These are phyloP conservation scores for Nakataea oryzae DNA, from an alignment of 2,329 filamentous ascomycete genomes.

Conservation along the genomic window DNA sequence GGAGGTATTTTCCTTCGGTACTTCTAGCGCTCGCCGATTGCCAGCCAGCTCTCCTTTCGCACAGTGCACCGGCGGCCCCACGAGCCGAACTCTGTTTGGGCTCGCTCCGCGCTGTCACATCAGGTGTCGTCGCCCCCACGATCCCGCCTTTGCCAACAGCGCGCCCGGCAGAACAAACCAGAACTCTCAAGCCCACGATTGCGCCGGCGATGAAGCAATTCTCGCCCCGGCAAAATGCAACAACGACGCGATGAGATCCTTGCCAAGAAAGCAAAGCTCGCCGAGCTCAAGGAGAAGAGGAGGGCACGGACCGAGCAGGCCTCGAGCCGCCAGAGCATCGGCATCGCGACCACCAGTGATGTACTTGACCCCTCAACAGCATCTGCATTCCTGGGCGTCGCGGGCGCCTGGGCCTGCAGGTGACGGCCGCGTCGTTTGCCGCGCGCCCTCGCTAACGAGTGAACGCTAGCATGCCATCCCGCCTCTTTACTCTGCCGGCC, in stretches of 20 bases:
- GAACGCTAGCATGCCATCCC: background rate
- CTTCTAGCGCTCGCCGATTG: background rate
- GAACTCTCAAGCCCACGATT: background rate
- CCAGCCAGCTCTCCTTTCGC: background rate
- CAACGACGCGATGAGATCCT: slow-evolving; percentile 92
- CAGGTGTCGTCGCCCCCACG: background rate
- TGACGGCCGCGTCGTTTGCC: background rate
- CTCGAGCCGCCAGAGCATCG: background rate
- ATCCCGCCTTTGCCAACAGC: background rate
- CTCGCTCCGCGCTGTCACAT: background rate
- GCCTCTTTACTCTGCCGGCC: background rate
- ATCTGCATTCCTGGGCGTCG: too few relatives aligned
- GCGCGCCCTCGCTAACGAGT: background rate
- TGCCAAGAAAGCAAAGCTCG: slow-evolving; percentile 93
- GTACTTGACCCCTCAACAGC: background rate
- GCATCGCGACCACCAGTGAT: background rate
- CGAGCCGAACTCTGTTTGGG: too few relatives aligned
- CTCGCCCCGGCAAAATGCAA: slow-evolving; percentile 40
- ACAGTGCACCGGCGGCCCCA: background rate
- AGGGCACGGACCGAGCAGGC: slow-evolving; percentile 1
- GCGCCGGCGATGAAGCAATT: slow-evolving; percentile 1
- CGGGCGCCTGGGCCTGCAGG: too few relatives aligned
- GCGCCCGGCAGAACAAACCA: background rate
- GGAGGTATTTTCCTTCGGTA: background rate
- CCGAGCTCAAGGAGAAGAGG: slow-evolving; percentile 67